These are phyloP conservation scores for Geosiphon pyriformis DNA, from an alignment of 192 early-diverging fungal genomes.

Conservation along the genomic window DNA sequence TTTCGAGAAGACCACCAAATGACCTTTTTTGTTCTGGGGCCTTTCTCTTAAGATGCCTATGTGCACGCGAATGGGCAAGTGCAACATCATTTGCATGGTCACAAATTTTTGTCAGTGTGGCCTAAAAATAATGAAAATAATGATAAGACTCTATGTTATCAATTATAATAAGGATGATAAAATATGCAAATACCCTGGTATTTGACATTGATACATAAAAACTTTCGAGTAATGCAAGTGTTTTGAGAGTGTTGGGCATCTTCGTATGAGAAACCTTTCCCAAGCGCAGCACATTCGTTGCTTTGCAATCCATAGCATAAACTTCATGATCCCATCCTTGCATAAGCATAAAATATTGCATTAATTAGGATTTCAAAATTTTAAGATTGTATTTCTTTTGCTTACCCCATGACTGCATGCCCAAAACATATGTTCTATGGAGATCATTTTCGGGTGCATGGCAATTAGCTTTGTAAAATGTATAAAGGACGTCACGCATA, in stretches of 20 bases:
- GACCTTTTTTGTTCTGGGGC: background rate
- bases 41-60: constrained; percentile 18
- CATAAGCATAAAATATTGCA: constrained; percentile 15
- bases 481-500: constrained; percentile 24
- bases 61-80: constrained; percentile 10
- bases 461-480: constrained; percentile 23
- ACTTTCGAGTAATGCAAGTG: constrained; percentile 18
- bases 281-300: constrained; percentile 23
- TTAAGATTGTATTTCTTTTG: background rate
- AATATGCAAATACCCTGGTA: constrained; percentile 18
- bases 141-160: constrained; percentile 10
- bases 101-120: constrained; percentile 17
- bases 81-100: constrained; percentile 15
- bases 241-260: constrained; percentile 13
- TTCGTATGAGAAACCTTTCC: constrained; percentile 4
- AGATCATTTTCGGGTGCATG: constrained; percentile 21
- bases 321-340: constrained; percentile 12
- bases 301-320: constrained; percentile 15
- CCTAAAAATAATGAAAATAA: constrained; percentile 16
- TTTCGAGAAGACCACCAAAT: background rate
- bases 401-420: constrained; percentile 22
- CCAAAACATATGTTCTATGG: constrained; percentile 23
- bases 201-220: constrained; percentile 19
- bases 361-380: background rate
- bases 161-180: constrained; percentile 11